A percentile compares a stretch with the other conserved stretches of the same genome.
Conservation (phyloP, 2,329 filamentous ascomycete genomes). For the Rhynchosporium secalis region DNA sequence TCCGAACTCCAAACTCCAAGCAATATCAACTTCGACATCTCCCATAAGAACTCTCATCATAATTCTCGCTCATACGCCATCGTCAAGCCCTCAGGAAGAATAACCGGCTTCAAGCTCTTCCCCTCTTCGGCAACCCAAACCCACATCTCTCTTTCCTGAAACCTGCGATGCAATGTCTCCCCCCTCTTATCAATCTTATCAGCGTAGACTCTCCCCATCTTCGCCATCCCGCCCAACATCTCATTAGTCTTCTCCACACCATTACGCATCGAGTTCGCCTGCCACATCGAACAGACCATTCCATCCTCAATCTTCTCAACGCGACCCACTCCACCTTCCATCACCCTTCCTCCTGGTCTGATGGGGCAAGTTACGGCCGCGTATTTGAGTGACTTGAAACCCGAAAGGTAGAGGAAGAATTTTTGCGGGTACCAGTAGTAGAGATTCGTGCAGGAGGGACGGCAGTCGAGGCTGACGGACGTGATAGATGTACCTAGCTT, state of each 20-base stretch:
- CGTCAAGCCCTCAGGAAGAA: not conserved
- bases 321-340: not conserved
- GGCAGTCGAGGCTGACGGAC: conserved; percentile 12
- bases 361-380: not conserved
- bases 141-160: conserved; percentile 6
- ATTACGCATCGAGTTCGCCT: not conserved
- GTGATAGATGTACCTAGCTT: conserved; percentile 2
- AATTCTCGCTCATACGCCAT: not conserved
- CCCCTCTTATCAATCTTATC: conserved; percentile 1
- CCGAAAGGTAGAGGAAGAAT: conserved; percentile 8
- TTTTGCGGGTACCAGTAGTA: conserved; percentile 6
- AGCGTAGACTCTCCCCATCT: not conserved
- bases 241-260: not conserved
- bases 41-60: not conserved
- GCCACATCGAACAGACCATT: not conserved
- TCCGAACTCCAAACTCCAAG: not conserved
- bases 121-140: conserved; percentile 14
- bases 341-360: not conserved
- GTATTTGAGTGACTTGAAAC: conserved; percentile 10
- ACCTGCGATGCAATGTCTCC: not conserved
- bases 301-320: not conserved
- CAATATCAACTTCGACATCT: not conserved
- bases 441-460: not conserved
- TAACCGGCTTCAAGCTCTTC: not conserved
- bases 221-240: not conserved